Evolutionary conservation across 371 early-diverging fungal species (phyloP).

Genomic region (Mortierella sp.): DNA sequence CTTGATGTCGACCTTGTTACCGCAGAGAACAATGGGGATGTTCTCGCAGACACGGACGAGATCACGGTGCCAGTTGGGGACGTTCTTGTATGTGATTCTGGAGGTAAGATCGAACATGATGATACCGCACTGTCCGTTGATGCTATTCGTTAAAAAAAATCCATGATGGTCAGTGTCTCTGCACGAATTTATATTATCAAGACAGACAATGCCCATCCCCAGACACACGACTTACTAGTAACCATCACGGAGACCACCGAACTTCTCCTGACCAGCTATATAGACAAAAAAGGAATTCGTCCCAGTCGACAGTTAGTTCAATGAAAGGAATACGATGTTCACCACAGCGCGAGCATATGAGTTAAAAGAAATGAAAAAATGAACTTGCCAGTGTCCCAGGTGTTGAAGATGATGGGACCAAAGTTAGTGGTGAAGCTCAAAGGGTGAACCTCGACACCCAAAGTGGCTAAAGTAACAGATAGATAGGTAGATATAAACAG

Average conservation of each 20-base stretch:
- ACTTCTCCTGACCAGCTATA: conserved; percentile 99
- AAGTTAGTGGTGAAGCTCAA: conserved; percentile 98
- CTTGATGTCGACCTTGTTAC: conserved; percentile 99
- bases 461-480: conserved; percentile 84
- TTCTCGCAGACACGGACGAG: conserved; percentile 99
- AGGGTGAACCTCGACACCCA: conserved; percentile 99
- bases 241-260: conserved; percentile 99
- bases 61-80: conserved; percentile 99
- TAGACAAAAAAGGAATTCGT: neutral
- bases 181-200: neutral
- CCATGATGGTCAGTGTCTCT: conserved; percentile 4
- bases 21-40: conserved; percentile 99
- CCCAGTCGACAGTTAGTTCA: too few species aligned
- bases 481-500: conserved; percentile 17
- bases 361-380: too few species aligned
- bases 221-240: conserved; percentile 89
- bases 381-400: conserved; percentile 93
- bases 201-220: neutral
- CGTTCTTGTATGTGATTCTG: conserved; percentile 99
- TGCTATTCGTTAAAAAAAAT: too few species aligned
- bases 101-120: conserved; percentile 99
- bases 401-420: conserved; percentile 97
- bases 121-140: conserved; percentile 99
- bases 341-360: too few species aligned
- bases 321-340: too few species aligned